These are phyloP conservation scores for Thalassiosira hispida DNA, from an alignment of 352 stramenopile genomes.

Conservation along the genomic window DNA sequence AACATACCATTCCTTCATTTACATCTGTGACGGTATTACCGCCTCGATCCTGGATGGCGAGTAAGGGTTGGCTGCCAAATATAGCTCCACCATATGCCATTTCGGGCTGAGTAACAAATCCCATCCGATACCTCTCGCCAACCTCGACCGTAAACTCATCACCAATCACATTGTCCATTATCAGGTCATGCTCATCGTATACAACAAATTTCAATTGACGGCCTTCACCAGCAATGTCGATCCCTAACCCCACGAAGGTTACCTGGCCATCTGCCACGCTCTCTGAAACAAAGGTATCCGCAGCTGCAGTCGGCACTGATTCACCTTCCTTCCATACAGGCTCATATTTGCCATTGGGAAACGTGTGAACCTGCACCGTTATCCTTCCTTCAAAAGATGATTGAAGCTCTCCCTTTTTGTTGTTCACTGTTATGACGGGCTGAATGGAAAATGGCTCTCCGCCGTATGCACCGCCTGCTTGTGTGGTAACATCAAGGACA, in stretches of 20 bases:
- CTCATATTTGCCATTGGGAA: slow-evolving; percentile 30
- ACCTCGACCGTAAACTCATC: slow-evolving; percentile 55
- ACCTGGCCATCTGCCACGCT: slow-evolving; percentile 31
- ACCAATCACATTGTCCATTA: slow-evolving; percentile 43
- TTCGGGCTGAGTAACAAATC: slow-evolving; percentile 53
- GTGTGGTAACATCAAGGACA: slow-evolving; percentile 35
- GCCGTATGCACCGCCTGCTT: slow-evolving; percentile 48
- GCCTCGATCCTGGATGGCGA: slow-evolving; percentile 63
- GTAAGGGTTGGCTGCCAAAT: slow-evolving; percentile 57
- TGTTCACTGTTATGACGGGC: slow-evolving; percentile 48
- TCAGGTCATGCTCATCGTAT: slow-evolving; percentile 54
- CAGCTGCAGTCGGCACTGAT: slow-evolving; percentile 3
- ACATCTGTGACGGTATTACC: slow-evolving; percentile 56
- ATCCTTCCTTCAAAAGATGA: slow-evolving; percentile 49
- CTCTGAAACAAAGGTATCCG: slow-evolving; percentile 33
- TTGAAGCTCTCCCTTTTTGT: slow-evolving; percentile 53
- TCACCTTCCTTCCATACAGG: slow-evolving; percentile 29
- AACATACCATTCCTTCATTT: slow-evolving; percentile 55
- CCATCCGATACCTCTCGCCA: slow-evolving; percentile 52
- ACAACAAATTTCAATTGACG: slow-evolving; percentile 65
- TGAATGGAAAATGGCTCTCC: slow-evolving; percentile 56
- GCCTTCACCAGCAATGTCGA: slow-evolving; percentile 47
- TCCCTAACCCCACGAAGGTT: slow-evolving; percentile 53
- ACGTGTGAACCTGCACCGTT: slow-evolving; percentile 37
- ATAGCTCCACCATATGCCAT: slow-evolving; percentile 52